Base-by-base conservation (phyloP, 2,329 filamentous ascomycete genomes). In the Phyllosticta capitalensis region DNA sequence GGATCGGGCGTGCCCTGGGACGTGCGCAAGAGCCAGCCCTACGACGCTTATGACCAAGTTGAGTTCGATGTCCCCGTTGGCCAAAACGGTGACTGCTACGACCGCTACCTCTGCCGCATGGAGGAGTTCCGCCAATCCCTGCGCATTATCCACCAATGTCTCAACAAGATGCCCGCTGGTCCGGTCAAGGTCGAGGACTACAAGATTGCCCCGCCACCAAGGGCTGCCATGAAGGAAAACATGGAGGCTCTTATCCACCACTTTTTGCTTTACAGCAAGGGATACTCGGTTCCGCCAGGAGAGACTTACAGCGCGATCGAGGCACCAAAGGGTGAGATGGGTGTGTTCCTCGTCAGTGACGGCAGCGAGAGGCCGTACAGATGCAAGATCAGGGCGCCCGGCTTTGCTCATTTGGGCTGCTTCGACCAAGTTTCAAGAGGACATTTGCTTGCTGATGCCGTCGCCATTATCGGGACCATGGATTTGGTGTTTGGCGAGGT, bases 291-390 rank as follows among this genome's bases (percentile, higher is more conserved):
- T 3, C 94, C 94, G 51, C 94, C 95, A 7, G 95, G 94, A 64
- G 94, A 99, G 81, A 99, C 94, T 5, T 99, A 99, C 81, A 92
- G 88, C 53, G 92, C 88, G 63, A 99, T 99, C 65, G 94, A 99
- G 81, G 94, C 95, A n/a, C 94, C 94, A 62, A 99, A 99, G 87
- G 94, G 94, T 69, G 94, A 99, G 80, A 99, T 99, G 94, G 94
- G 88, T 74, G 94, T 99, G 52, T 99, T 88, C 74, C 79, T 99
- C 56, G 94, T 99, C 69, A 95, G 89, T 72, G 94, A 99, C 72
- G 94, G 94, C 64, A 94, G 86, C 72, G 94, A 99, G 83, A 83
- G 94, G 71, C 94, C 94, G 53, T 99, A 99, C 80, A 84, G 95
- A 70, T 96, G 94, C 78, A 95, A 96, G 80, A 96, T 99, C 68